Base-by-base conservation (phyloP, 768 basidiomycete species). In the Sarcodon sp. region DNA sequence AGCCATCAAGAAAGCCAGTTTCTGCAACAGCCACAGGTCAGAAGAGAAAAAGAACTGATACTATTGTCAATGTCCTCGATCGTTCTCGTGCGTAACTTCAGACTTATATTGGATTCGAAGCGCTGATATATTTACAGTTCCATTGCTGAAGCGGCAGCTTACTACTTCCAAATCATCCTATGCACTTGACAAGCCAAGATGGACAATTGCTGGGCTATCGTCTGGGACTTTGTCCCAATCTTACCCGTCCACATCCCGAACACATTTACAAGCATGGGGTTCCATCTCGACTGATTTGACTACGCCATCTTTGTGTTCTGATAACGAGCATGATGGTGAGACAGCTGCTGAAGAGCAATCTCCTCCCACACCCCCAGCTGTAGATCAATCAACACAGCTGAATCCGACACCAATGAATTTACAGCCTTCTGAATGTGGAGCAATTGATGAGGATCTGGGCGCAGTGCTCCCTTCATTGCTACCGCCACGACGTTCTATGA, bases 241-340 rank as follows among this genome's bases (percentile, higher is more conserved):
- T 27, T 48, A 8, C 39, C 35, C n/a, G 34, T 36, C 48, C 3
- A 50, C 53, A 1, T 45, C 50, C 1, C 51, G 45, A 13, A 43
- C 43, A 1, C 44, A 34, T 13, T 33, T 51, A 5, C 44, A 55
- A 12, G 56, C 58, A 9, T 59, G 53, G 68, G 48, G 69, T 55
- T 50, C 69, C 9, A 47, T 56, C 2, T 58, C 73, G 6, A 55
- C 67, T 1, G 69, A 69, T 35, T 49, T 69, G 15, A 66, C 69
- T 1, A 87, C 85, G 0, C 85, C 85, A 0, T 86, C 83, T 0
- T 66, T 87, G 12, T 82, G 76, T 55, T 87, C 85, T 3, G 85
- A 87, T 57, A 80, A 83, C 49, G 82, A 80, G 35, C 64, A 64
- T 45, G 72, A 72, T 12, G 69, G 60, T 34, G 66, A 75, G 33